Evolutionary conservation across 768 basidiomycete species (phyloP).

Genomic region (Suillus plorans): DNA sequence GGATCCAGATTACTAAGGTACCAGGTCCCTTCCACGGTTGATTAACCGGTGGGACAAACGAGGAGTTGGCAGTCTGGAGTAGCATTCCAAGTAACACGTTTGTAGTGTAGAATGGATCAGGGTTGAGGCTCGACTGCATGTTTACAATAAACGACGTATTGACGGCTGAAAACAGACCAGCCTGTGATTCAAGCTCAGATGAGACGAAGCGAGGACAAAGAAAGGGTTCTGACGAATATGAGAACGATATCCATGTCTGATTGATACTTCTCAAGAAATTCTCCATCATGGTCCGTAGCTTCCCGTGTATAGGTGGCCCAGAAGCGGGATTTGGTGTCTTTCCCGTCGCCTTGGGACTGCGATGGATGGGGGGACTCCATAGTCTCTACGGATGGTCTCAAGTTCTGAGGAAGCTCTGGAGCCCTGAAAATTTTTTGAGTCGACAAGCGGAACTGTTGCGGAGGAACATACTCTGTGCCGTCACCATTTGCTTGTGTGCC

Average conservation of each 20-base stretch:
- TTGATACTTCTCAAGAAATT: constrained; percentile 18
- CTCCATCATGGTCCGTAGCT: constrained; percentile 16
- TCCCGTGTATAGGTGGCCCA: constrained; percentile 16
- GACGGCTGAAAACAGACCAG: constrained; percentile 17
- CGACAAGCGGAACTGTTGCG: not conserved
- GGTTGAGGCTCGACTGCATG: constrained; percentile 12
- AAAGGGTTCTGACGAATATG: constrained; percentile 18
- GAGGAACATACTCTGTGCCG: not conserved
- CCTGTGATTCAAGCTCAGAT: constrained; percentile 5
- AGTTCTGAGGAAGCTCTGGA: not conserved
- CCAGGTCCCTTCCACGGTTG: not conserved
- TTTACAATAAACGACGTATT: constrained; percentile 12
- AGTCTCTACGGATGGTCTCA: not conserved
- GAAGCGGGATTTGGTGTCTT: constrained; percentile 4
- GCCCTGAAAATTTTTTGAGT: not conserved
- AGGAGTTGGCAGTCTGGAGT: constrained; percentile 7
- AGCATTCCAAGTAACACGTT: constrained; percentile 12
- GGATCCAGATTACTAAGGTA: constrained; percentile 10
- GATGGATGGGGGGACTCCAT: not conserved
- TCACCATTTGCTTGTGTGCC: not conserved
- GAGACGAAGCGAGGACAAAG: not conserved
- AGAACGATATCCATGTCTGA: constrained; percentile 20
- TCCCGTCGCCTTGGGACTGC: not conserved
- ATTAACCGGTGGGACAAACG: not conserved
- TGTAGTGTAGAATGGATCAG: constrained; percentile 13